These are phyloP conservation scores for Globisporangium irregulare DNA, from an alignment of 352 stramenopile genomes.

Conservation along the genomic window DNA sequence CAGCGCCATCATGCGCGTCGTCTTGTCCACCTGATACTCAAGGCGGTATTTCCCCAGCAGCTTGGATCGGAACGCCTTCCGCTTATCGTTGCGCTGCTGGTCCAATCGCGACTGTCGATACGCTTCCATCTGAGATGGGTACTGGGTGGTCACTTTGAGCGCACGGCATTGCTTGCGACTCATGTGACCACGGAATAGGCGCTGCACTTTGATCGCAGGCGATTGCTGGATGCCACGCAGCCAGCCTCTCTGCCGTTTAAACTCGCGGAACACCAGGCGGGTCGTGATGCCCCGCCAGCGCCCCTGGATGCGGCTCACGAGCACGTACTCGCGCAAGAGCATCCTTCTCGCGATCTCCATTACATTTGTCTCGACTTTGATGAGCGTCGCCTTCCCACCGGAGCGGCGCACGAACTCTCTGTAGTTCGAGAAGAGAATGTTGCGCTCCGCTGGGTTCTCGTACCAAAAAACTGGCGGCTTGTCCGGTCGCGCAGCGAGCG, in stretches of 20 bases:
- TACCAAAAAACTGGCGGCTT: conserved; percentile 77
- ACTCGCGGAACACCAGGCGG: conserved; percentile 57
- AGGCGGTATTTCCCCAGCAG: conserved; percentile 59
- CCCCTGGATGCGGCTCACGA: conserved; percentile 74
- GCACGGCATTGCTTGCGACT: conserved; percentile 31
- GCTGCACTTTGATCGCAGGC: conserved; percentile 70
- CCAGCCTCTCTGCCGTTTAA: conserved; percentile 66
- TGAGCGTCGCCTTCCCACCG: conserved; percentile 49
- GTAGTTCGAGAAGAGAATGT: conserved; percentile 74
- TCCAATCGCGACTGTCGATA: conserved; percentile 36
- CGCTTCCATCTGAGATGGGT: conserved; percentile 34
- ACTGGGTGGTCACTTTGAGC: conserved; percentile 40
- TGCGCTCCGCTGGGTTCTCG: conserved; percentile 51
- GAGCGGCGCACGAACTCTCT: conserved; percentile 70
- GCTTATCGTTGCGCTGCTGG: conserved; percentile 23
- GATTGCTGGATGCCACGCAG: conserved; percentile 56
- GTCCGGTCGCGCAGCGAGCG: conserved; percentile 30
- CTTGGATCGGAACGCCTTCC: conserved; percentile 37
- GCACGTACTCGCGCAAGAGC: conserved; percentile 49
- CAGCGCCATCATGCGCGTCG: conserved; percentile 44
- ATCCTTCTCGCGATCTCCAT: conserved; percentile 68
- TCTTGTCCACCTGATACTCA: conserved; percentile 47
- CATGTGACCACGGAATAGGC: conserved; percentile 45
- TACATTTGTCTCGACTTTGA: conserved; percentile 75
- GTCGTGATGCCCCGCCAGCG: conserved; percentile 60